Conservation (phyloP, 192 early-diverging fungal genomes). For the Backusella parvicylindrica region DNA sequence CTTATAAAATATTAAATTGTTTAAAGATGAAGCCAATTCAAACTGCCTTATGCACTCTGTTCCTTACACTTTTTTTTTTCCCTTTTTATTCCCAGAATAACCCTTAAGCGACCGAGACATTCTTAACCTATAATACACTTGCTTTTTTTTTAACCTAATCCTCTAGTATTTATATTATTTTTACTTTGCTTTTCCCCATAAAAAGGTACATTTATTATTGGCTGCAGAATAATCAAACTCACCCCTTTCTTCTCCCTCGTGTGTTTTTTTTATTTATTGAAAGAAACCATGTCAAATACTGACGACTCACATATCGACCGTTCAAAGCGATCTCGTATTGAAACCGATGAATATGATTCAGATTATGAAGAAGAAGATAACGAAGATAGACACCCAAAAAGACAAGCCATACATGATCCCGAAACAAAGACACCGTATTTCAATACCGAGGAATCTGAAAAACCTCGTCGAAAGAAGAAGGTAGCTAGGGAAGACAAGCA, state of each 20-base stretch:
- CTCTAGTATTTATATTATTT: background rate
- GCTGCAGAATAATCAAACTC: background rate
- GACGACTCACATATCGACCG: conserved; percentile 26
- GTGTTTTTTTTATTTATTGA: conserved; percentile 43
- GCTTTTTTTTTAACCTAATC: background rate
- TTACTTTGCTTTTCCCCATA: no score
- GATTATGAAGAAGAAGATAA: conserved; percentile 3
- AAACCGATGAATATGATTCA: conserved; percentile 23
- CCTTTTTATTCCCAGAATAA: background rate
- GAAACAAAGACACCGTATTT: conserved; percentile 26
- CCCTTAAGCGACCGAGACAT: background rate
- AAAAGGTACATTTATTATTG: background rate
- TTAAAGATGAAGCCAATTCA: background rate
- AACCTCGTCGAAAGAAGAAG: background rate
- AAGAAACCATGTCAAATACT: conserved; percentile 39
- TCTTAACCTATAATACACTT: background rate
- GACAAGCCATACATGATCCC: conserved; percentile 33
- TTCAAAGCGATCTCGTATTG: conserved; percentile 25
- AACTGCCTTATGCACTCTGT: background rate
- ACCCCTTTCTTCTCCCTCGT: background rate
- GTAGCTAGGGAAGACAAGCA: background rate
- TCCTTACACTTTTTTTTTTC: background rate
- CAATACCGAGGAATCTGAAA: background rate
- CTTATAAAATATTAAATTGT: background rate
- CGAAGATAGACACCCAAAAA: conserved; percentile 25